phyloP scores from a whole-genome alignment of 2,329 filamentous ascomycete genomes.

The Tolypocladium inflatum region DNA sequence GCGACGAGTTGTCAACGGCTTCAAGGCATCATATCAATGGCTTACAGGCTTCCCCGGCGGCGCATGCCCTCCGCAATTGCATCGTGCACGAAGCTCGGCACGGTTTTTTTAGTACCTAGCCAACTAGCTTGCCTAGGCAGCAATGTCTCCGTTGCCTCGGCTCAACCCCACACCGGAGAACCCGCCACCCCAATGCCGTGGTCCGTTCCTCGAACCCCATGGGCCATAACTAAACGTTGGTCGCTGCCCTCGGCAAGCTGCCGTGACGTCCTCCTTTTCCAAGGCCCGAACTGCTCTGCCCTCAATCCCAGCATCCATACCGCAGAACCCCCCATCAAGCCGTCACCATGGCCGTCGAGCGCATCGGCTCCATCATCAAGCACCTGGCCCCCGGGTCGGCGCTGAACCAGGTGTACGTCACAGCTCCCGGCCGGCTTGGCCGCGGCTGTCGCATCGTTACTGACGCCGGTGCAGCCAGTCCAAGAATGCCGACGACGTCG shows the following conservation, averaged over 20 bases:
- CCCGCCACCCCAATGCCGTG: conserved; percentile 10
- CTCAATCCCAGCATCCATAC: not conserved
- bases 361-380: conserved; percentile 78
- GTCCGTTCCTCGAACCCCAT: conserved; percentile 4
- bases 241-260: not conserved
- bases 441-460: not conserved
- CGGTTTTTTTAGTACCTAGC: conserved; percentile 4
- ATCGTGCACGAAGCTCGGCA: not conserved
- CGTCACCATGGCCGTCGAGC: conserved; percentile 65
- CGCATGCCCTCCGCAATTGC: not conserved
- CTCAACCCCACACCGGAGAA: conserved; percentile 15
- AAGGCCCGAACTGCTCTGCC: not conserved
- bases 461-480: conserved; percentile 51
- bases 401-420: conserved; percentile 65
- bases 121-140: too few relatives aligned
- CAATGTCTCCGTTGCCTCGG: conserved; percentile 14
- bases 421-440: not conserved
- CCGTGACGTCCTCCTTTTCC: not conserved
- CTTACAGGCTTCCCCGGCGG: not conserved
- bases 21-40: not conserved
- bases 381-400: conserved; percentile 70
- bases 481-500: conserved; percentile 92
- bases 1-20: not conserved
- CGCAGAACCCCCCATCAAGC: not conserved
- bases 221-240: conserved; percentile 6